phyloP scores from a whole-genome alignment of 2,329 filamentous ascomycete species.

The Fusarium tanahbumbuense region DNA sequence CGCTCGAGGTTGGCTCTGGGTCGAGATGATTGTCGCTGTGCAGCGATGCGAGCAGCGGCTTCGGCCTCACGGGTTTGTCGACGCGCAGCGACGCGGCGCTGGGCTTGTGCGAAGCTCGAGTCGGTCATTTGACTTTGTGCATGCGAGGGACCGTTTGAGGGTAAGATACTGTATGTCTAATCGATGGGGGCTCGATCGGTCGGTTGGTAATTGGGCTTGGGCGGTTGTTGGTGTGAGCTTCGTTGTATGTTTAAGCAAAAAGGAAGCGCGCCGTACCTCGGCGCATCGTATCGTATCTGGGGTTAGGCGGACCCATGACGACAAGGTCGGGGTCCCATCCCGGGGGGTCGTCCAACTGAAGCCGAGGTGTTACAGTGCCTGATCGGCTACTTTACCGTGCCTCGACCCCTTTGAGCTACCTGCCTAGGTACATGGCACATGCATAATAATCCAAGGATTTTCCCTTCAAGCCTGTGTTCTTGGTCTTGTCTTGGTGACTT shows the following conservation, averaged over 20 bases:
- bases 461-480: not conserved
- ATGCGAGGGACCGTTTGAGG: constrained; percentile 40
- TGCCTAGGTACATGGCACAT: not conserved
- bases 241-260: constrained; percentile 23
- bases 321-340: constrained; percentile 15
- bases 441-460: not conserved
- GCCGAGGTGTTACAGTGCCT: constrained; percentile 40
- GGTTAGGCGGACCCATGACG: constrained; percentile 42
- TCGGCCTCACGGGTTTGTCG: constrained; percentile 79
- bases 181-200: not conserved
- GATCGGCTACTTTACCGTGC: constrained; percentile 4
- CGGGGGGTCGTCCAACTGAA: constrained; percentile 24
- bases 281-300: constrained; percentile 30
- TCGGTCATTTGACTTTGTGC: constrained; percentile 58
- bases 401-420: not conserved
- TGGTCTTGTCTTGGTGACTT: not conserved
- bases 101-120: constrained; percentile 85
- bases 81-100: constrained; percentile 85
- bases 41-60: constrained; percentile 66
- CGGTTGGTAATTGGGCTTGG: constrained; percentile 2
- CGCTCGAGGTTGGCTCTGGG: constrained; percentile 66
- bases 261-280: constrained; percentile 23
- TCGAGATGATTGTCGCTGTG: constrained; percentile 63
- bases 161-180: not conserved
- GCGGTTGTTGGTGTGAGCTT: constrained; percentile 5